Evolutionary conservation across 1,284 basidiomycete species (phyloP).

Genomic region (Bondarzewia mesenterica): DNA sequence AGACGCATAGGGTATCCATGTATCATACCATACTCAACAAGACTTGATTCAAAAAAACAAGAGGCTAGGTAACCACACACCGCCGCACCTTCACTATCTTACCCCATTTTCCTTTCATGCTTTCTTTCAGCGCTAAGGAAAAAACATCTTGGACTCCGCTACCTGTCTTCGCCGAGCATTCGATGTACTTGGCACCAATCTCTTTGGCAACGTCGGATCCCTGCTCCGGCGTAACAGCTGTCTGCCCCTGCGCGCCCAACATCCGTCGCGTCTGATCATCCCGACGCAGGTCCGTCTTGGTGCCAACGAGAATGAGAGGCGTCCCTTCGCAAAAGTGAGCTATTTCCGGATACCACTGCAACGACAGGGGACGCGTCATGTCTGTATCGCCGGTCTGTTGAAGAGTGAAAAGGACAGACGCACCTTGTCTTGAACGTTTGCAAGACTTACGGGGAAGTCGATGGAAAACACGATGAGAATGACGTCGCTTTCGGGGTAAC

Average conservation of each 20-base stretch:
- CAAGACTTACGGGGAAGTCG: conserved; percentile 92
- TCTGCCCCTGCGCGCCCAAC: conserved; percentile 86
- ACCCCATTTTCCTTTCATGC: conserved; percentile 70
- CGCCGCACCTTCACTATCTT: conserved; percentile 66
- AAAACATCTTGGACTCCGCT: conserved; percentile 91
- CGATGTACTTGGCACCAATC: conserved; percentile 92
- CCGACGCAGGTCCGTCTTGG: conserved; percentile 86
- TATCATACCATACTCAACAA: neutral
- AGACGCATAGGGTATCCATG: neutral
- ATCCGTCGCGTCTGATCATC: conserved; percentile 89
- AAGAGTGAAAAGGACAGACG: conserved; percentile 12
- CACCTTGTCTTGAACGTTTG: conserved; percentile 92
- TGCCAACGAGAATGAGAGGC: conserved; percentile 88
- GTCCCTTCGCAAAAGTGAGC: conserved; percentile 95
- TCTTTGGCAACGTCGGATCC: conserved; percentile 78
- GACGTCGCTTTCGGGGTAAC: conserved; percentile 94
- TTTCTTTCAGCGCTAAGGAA: conserved; percentile 81
- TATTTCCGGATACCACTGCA: conserved; percentile 95
- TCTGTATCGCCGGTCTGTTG: neutral
- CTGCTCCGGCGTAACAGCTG: conserved; percentile 76
- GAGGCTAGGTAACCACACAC: conserved; percentile 66
- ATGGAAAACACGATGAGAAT: conserved; percentile 96
- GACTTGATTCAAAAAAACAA: neutral
- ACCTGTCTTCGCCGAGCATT: conserved; percentile 92
- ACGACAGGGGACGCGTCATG: neutral